Evolutionary conservation across 768 basidiomycete genomes (phyloP).

Genomic region (Trametes coccinea): DNA sequence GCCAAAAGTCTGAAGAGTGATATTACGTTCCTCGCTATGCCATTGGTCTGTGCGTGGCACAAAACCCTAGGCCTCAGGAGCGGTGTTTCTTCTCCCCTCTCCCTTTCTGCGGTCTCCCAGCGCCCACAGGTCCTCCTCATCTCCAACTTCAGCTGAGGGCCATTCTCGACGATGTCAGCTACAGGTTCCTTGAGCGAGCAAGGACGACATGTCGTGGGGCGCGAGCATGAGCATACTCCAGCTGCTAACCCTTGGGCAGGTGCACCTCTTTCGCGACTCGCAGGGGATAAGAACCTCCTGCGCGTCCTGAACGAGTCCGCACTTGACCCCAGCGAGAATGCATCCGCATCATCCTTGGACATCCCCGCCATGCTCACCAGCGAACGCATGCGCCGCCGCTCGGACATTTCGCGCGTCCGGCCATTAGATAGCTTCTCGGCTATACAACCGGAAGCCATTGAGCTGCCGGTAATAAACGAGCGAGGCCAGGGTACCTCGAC

Average conservation of each 20-base stretch:
- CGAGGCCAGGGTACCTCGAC: neutral
- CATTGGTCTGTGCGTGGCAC: conserved; percentile 4
- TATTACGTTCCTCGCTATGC: conserved; percentile 8
- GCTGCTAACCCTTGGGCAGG: neutral
- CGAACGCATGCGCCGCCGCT: conserved; percentile 21
- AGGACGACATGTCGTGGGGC: too few relatives aligned
- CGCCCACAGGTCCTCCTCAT: neutral
- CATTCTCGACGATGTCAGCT: too few relatives aligned
- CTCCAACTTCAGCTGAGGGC: too few relatives aligned
- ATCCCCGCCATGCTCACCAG: conserved; percentile 2
- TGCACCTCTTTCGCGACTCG: neutral
- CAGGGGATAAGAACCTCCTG: conserved; percentile 9
- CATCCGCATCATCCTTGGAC: conserved; percentile 19
- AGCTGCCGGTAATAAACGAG: conserved; percentile 11
- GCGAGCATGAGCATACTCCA: neutral
- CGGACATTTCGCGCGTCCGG: conserved; percentile 18
- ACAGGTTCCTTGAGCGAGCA: too few relatives aligned
- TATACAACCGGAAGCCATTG: conserved; percentile 5
- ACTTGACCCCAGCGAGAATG: conserved; percentile 9
- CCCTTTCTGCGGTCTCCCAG: neutral
- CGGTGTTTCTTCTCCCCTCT: neutral
- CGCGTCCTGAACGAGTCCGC: conserved; percentile 18
- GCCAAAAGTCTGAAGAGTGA: neutral
- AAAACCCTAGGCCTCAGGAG: neutral
- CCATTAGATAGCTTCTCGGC: neutral